These are phyloP conservation scores for Leptographium flavum DNA, from an alignment of 2,329 filamentous ascomycete species.

Conservation along the genomic window DNA sequence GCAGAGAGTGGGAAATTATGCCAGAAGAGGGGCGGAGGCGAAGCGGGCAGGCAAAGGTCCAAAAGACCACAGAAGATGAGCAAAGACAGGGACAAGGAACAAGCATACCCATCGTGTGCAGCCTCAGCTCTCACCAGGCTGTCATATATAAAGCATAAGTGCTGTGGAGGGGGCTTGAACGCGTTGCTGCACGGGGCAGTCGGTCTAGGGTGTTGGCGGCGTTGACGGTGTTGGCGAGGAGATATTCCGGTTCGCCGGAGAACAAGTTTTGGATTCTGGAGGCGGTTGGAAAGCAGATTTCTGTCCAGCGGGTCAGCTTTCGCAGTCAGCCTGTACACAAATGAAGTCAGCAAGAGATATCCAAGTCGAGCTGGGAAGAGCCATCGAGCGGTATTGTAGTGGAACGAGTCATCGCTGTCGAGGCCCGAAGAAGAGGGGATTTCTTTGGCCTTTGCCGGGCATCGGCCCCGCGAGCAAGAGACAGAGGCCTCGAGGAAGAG, in stretches of 20 bases:
- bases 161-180: not conserved
- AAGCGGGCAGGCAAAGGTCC: not conserved
- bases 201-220: not conserved
- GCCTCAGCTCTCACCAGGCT: conserved; percentile 6
- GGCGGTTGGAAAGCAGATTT: too few relatives aligned
- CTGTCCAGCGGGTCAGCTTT: not conserved
- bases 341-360: not conserved
- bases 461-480: not conserved
- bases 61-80: too few relatives aligned
- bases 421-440: not conserved
- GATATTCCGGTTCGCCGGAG: not conserved
- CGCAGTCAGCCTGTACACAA: not conserved
- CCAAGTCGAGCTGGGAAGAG: not conserved
- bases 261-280: too few relatives aligned
- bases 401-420: not conserved
- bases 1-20: too few relatives aligned
- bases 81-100: too few relatives aligned
- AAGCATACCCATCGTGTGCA: conserved; percentile 9
- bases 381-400: not conserved
- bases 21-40: not conserved
- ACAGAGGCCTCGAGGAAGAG: not conserved
- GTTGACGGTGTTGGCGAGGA: not conserved
- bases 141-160: conserved; percentile 5
- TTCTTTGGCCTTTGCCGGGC: not conserved
- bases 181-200: not conserved